Evolutionary conservation across 2,329 filamentous ascomycete species (phyloP).

Genomic region (Aspergillus piperis): DNA sequence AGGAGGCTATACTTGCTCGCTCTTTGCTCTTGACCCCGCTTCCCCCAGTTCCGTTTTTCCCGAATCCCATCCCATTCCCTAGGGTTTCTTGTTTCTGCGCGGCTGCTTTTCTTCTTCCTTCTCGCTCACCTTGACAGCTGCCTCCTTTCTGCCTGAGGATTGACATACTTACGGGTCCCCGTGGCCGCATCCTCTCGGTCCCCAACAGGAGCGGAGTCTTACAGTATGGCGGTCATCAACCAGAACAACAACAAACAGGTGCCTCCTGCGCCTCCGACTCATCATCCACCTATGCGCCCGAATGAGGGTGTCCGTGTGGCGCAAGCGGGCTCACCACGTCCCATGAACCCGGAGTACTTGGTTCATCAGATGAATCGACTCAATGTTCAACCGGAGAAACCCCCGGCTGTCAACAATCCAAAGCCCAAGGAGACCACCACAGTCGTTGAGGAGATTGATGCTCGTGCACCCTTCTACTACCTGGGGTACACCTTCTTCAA

Average conservation of each 20-base stretch:
- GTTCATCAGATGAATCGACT: constrained; percentile 23
- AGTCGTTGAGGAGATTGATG: constrained; percentile 11
- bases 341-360: constrained; percentile 16
- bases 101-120: background rate
- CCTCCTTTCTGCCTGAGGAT: background rate
- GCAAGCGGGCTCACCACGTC: constrained; percentile 10
- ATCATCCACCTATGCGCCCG: constrained; percentile 17
- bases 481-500: constrained; percentile 40
- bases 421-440: constrained; percentile 8
- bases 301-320: constrained; percentile 18
- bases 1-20: constrained; percentile 7
- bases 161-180: too few relatives aligned
- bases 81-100: background rate
- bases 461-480: constrained; percentile 26
- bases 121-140: background rate
- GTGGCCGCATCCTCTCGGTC: background rate
- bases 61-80: background rate
- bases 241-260: constrained; percentile 17
- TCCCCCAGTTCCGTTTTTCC: background rate
- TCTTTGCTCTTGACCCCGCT: constrained; percentile 1
- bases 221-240: constrained; percentile 22
- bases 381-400: constrained; percentile 15
- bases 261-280: constrained; percentile 20
- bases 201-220: background rate
- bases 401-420: constrained; percentile 1